A percentile compares a stretch with the other conserved stretches of the same genome.
Evolutionary conservation across 192 early-diverging fungal genomes (phyloP).

Genomic region (Coemansia sp.): DNA sequence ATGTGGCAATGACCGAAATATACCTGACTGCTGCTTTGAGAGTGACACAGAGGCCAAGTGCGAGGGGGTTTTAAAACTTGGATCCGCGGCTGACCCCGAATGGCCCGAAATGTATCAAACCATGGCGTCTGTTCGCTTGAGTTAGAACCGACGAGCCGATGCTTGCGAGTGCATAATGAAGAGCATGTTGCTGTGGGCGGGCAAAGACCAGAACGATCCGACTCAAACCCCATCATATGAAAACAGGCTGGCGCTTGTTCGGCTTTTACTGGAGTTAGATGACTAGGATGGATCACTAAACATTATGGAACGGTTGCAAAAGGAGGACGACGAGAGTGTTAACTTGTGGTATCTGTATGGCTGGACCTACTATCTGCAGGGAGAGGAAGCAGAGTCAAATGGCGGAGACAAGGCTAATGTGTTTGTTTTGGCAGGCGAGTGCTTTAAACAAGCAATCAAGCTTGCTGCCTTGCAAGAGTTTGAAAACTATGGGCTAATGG

Average conservation of each 20-base stretch:
- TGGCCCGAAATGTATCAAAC: constrained; percentile 87
- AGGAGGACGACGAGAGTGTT: constrained; percentile 88
- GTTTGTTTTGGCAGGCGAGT: constrained; percentile 40
- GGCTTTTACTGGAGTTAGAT: constrained; percentile 79
- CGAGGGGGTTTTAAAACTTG: constrained; percentile 58
- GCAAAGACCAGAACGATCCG: constrained; percentile 53
- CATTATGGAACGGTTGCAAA: constrained; percentile 75
- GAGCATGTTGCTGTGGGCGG: constrained; percentile 71
- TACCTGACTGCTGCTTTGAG: constrained; percentile 97
- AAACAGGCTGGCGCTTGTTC: constrained; percentile 73
- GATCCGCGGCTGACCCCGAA: constrained; percentile 61
- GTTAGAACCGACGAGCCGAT: constrained; percentile 77
- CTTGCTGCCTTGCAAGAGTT: constrained; percentile 61
- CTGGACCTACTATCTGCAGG: constrained; percentile 84
- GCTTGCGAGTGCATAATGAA: constrained; percentile 66
- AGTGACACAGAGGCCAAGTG: constrained; percentile 70
- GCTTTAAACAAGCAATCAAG: constrained; percentile 51
- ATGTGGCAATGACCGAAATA: constrained; percentile 93
- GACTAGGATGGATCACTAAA: constrained; percentile 74
- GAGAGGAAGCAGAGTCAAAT: constrained; percentile 66
- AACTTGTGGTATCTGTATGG: constrained; percentile 95
- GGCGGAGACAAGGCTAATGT: constrained; percentile 22
- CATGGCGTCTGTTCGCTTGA: constrained; percentile 84
- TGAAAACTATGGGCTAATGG: constrained; percentile 67
- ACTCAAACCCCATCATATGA: constrained; percentile 70